Base-by-base conservation (phyloP, 176 grass and related monocot species). In the Guadua angustifolia region DNA sequence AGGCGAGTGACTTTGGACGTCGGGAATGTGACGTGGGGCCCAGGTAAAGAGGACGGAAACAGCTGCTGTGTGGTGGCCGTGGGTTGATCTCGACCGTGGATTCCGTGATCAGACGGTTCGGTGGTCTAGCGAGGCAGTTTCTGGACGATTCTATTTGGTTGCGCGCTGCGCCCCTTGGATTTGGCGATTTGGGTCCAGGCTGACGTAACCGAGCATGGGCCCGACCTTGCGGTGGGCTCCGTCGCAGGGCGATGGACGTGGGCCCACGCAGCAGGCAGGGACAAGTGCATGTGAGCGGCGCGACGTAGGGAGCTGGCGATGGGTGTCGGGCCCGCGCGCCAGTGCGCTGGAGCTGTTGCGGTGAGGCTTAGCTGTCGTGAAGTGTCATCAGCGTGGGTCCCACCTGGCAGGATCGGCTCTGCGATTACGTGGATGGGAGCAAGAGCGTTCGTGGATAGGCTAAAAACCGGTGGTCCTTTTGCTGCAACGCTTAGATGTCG, bases 201-300 rank as follows among this genome's bases (percentile, higher is more conserved):
- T 69, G 64, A 51, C 50, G 51, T 43, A 33, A 76, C 72, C 16
- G 49, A 42, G 11, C 8, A 15, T 4, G 74, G 73, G 40, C 13
- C 73, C 51, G 15, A 10, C 2, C 44, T 56, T 56, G 57, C 58
- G 32, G 75, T 51, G 42, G 51, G 84, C 40, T 74, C 6, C n/a
- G 46, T 19, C 25, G 56, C 45, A 12, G 39, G 74, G 4, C 36
- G 29, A 57, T 69, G 63, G 50, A 15, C 18, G 5, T 10, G 57
- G 40, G 50, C 53, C 64, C 40, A 33, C 11, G 16, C 7, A 40
- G 21, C 77, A 85, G 77, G 26, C 63, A 69, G 71, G 21, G 33
- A 81, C 11, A 12, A 26, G 60, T 35, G 36, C 53, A 43, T 60
- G 36, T 12, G 58, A 78, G 60, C n/a, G 75, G 22, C 15, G 6